Percentiles rank a stretch among this genome's conserved stretches.
These are phyloP conservation scores for Favolaschia claudopus DNA, from an alignment of 768 basidiomycete species.

Conservation along the genomic window DNA sequence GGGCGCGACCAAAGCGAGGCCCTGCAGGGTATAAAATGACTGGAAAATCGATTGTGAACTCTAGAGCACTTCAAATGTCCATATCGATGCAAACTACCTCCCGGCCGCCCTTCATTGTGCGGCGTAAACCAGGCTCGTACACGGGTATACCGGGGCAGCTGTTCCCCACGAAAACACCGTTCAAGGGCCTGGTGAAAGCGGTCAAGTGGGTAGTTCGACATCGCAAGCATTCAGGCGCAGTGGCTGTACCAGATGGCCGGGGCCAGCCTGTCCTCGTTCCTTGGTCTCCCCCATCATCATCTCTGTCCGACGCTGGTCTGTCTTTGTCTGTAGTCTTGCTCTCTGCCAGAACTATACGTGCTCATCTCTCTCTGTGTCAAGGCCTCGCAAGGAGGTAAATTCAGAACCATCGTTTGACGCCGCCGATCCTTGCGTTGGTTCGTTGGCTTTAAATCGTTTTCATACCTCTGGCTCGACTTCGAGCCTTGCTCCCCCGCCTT, in stretches of 20 bases:
- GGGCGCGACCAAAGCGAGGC: constrained; percentile 21
- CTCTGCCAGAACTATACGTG: too few species aligned
- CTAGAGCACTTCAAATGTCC: background rate
- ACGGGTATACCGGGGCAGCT: constrained; percentile 14
- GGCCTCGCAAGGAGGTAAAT: too few species aligned
- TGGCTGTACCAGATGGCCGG: too few species aligned
- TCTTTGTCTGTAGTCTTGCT: too few species aligned
- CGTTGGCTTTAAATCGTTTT: too few species aligned
- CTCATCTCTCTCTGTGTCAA: too few species aligned
- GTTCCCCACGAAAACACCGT: constrained; percentile 29
- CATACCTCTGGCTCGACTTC: too few species aligned
- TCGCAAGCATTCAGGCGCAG: constrained; percentile 5
- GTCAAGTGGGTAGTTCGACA: constrained; percentile 29
- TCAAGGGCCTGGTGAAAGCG: constrained; percentile 33
- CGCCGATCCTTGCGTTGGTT: too few species aligned
- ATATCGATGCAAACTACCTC: constrained; percentile 4
- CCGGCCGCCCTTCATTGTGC: background rate
- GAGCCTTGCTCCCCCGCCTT: background rate
- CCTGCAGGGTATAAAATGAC: background rate
- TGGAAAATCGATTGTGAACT: background rate
- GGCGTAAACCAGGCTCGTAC: background rate
- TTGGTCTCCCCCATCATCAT: too few species aligned
- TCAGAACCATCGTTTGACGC: too few species aligned
- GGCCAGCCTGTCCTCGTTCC: too few species aligned
- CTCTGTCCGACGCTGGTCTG: too few species aligned